Evolutionary conservation across 2,329 filamentous ascomycete genomes (phyloP).

Genomic region (Pseudomassariella vexata): DNA sequence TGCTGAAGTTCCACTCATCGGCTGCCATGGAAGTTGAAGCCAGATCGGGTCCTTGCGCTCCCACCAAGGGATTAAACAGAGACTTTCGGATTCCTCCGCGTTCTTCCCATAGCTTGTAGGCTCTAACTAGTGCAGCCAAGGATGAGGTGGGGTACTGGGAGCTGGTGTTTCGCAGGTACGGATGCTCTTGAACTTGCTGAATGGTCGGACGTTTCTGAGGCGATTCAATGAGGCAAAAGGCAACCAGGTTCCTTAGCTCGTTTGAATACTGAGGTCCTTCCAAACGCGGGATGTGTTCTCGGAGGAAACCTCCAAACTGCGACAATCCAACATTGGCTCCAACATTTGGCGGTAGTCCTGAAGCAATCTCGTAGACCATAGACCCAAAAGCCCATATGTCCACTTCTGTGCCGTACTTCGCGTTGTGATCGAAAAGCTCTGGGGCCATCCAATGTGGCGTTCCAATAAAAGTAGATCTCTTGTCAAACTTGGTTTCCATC

Average conservation of each 20-base stretch:
- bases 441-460: conserved; percentile 86
- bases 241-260: conserved; percentile 62
- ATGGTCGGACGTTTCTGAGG: conserved; percentile 64
- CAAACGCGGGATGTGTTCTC: conserved; percentile 59
- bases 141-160: conserved; percentile 57
- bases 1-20: conserved; percentile 65
- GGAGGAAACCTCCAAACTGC: conserved; percentile 51
- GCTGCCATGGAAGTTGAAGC: conserved; percentile 41
- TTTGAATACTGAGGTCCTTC: conserved; percentile 68
- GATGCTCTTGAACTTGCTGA: conserved; percentile 62
- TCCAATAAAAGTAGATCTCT: conserved; percentile 74
- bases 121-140: conserved; percentile 61
- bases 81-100: conserved; percentile 65
- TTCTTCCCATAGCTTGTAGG: conserved; percentile 71
- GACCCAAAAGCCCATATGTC: conserved; percentile 86
- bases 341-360: conserved; percentile 67
- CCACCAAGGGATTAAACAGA: conserved; percentile 50
- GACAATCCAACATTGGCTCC: conserved; percentile 45
- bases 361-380: conserved; percentile 76
- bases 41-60: conserved; percentile 46
- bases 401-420: conserved; percentile 64
- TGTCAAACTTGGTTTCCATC: conserved; percentile 69
- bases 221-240: conserved; percentile 67
- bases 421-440: conserved; percentile 62
- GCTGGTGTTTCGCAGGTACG: conserved; percentile 60